Evolutionary conservation across 129 eudicot genomes (phyloP).

Genomic region (Dittrichia graveolens): DNA sequence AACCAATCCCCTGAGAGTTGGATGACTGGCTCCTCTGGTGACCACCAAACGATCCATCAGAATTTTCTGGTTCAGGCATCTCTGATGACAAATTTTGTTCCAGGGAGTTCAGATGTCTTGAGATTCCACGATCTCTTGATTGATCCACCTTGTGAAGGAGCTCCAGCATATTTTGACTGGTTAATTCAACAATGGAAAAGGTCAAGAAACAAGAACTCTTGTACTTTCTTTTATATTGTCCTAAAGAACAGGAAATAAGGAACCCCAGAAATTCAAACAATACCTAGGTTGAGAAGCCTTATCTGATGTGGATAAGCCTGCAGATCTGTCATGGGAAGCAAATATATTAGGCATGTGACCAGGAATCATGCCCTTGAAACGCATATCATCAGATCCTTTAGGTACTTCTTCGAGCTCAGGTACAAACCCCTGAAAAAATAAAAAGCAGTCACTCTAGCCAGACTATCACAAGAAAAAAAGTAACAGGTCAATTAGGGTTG

Average conservation of each 20-base stretch:
- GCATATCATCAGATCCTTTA: conserved; percentile 51
- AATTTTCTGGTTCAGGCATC: conserved; percentile 54
- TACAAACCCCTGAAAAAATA: conserved; percentile 46
- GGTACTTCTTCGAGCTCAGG: conserved; percentile 47
- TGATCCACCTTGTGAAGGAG: conserved; percentile 92
- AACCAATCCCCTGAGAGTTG: conserved; percentile 72
- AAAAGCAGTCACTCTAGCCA: conserved; percentile 28
- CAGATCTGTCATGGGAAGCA: conserved; percentile 44
- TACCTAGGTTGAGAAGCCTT: conserved; percentile 66
- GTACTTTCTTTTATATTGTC: conserved; percentile 11
- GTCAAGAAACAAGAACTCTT: conserved; percentile 17
- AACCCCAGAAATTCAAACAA: not conserved
- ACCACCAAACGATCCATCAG: conserved; percentile 62
- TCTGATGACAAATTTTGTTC: conserved; percentile 55
- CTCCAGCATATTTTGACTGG: conserved; percentile 88
- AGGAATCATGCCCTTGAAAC: conserved; percentile 50
- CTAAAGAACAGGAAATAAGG: not conserved
- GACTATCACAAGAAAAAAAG: not conserved
- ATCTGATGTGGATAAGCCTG: conserved; percentile 40
- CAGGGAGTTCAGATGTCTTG: conserved; percentile 38
- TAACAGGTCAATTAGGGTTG: not conserved
- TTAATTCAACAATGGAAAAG: conserved; percentile 5
- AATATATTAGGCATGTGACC: conserved; percentile 45
- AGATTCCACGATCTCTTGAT: conserved; percentile 50
- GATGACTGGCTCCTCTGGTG: conserved; percentile 64